Base-by-base conservation (phyloP, 139 green algal genomes). In the Chlorella sp. region DNA sequence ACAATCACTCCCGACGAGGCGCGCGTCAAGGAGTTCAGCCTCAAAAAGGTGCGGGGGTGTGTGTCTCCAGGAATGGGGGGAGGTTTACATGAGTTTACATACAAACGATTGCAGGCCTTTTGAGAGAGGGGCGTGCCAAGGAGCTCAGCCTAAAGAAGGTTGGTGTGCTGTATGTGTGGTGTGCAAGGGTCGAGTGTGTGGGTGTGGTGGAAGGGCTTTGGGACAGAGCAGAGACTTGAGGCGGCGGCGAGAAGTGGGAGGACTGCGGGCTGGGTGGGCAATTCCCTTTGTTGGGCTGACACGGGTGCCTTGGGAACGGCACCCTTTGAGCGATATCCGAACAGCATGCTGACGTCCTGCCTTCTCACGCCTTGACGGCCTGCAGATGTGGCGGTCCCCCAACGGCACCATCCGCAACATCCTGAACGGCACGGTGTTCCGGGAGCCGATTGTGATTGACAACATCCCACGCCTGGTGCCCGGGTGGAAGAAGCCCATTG, bases 1-100 rank as follows among this genome's bases (percentile, higher is more conserved):
- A 99, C 97, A 69, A 99, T 99, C 95, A 99, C 97, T 0, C 97
- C 97, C 2, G 97, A 99, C 87, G 97, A 99, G 93, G 97, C 94
- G 2, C 94, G 97, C 40, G 97, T 99, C 26, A 94, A 98, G 93
- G 97, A 99, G 94, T 99, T 99, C 80, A 90, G 91, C 18, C 96
- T 99, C n/a, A 99, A 99, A 92, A 96, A 97, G 94, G 94, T 96
- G 75, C 24, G 89, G 18, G 82, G 79, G 39, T 37, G 48, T 86
- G 37, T 69, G 22, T 3, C 19, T 66, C 15, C 2, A 18, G 21
- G 64, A 5, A 26, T 4, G 19, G 79, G 15, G 28, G 48, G 53
- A 26, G 81, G 9, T 26, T 30, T 42, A 30, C 53, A 34, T 22
- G 18, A 1, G 40, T 48, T 15, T 40, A n/a, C n/a, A n/a, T n/a